phyloP scores from a whole-genome alignment of 2,329 filamentous ascomycete genomes.

The Helotiales sp. region DNA sequence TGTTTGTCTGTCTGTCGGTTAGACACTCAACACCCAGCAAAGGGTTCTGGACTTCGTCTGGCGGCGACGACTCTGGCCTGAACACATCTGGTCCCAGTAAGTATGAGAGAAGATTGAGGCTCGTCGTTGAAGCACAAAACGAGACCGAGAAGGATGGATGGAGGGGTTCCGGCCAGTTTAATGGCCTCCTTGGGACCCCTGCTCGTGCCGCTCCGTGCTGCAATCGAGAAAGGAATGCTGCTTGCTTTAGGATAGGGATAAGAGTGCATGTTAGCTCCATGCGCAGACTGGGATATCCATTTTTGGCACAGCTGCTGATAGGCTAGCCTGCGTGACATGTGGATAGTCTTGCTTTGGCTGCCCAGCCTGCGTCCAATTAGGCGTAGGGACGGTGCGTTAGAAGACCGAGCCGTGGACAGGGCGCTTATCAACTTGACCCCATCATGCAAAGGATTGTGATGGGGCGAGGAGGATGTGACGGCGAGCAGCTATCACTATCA shows the following conservation, averaged over 20 bases:
- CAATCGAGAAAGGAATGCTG: slow-evolving; percentile 4
- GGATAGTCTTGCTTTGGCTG: slow-evolving; percentile 9
- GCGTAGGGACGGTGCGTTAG: not conserved
- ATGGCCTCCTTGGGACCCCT: slow-evolving; percentile 28
- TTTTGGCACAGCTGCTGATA: slow-evolving; percentile 34
- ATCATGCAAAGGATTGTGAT: slow-evolving; percentile 12
- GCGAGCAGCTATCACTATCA: slow-evolving; percentile 10
- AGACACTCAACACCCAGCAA: slow-evolving; percentile 27
- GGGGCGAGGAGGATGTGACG: not conserved
- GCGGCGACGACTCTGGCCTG: slow-evolving; percentile 33
- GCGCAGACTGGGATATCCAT: slow-evolving; percentile 25
- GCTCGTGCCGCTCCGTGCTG: not conserved
- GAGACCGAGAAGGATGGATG: slow-evolving; percentile 8
- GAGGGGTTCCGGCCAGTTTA: slow-evolving; percentile 27
- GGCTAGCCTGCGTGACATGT: slow-evolving; percentile 28
- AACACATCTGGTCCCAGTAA: slow-evolving; percentile 34
- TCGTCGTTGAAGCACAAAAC: slow-evolving; percentile 25
- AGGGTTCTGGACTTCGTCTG: slow-evolving; percentile 33
- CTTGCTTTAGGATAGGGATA: not conserved
- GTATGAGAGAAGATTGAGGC: slow-evolving; percentile 27
- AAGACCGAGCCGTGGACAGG: not conserved
- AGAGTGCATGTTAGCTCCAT: not conserved
- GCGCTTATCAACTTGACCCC: slow-evolving; percentile 15
- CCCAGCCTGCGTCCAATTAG: slow-evolving; percentile 12
- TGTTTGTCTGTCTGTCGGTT: slow-evolving; percentile 13